Evolutionary conservation across 179 eudicot genomes (phyloP).

Genomic region (Beta corolliflora): DNA sequence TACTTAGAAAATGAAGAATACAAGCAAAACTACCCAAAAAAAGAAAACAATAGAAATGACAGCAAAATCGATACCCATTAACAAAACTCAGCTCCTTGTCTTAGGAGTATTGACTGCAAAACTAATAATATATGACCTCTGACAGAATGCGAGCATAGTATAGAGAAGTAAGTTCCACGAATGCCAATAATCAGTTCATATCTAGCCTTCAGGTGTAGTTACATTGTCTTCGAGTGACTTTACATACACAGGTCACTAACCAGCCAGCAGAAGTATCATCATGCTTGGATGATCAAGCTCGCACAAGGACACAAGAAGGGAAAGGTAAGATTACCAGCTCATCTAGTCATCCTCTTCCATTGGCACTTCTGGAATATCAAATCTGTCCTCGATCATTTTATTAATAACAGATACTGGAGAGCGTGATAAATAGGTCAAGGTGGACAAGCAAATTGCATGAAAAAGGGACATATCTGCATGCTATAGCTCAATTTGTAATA

Average conservation of each 20-base stretch:
- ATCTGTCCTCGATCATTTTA: conserved; percentile 79
- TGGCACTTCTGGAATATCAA: conserved; percentile 89
- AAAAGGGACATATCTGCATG: neutral
- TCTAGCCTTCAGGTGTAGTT: neutral
- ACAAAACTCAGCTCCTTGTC: no score
- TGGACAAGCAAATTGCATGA: conserved; percentile 11
- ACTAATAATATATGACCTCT: no score
- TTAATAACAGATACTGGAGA: conserved; percentile 68
- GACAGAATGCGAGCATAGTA: neutral
- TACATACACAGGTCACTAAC: no score
- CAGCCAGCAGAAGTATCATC: neutral
- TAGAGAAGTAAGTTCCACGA: neutral
- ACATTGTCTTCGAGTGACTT: no score
- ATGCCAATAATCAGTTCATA: neutral
- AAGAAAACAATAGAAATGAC: no score
- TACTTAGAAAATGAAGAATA: no score
- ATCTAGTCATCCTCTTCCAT: conserved; percentile 91
- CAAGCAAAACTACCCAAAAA: no score
- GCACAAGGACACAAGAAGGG: neutral
- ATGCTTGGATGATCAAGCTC: neutral
- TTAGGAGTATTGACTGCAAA: no score
- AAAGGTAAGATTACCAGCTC: neutral
- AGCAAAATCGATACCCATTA: no score
- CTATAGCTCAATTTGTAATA: no score
- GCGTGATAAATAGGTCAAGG: conserved; percentile 70